Evolutionary conservation across 805 yeast genomes (phyloP).

Genomic region (Teunomyces atbi): DNA sequence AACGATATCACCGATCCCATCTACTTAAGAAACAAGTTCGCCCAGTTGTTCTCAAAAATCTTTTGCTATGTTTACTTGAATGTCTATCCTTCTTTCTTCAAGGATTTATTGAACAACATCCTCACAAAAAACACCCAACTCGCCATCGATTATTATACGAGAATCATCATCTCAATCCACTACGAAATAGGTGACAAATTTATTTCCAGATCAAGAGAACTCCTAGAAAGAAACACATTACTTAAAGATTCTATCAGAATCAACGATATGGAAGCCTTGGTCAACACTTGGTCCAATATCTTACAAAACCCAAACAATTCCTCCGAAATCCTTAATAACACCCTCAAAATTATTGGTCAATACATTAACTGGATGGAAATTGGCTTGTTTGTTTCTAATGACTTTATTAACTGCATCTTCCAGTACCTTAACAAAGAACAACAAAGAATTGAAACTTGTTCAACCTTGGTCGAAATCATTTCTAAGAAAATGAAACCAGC

Average conservation of each 20-base stretch:
- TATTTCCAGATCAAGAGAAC: constrained; percentile 63
- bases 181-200: constrained; percentile 92
- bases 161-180: constrained; percentile 75
- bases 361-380: constrained; percentile 94
- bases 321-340: constrained; percentile 52
- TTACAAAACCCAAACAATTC: constrained; percentile 37
- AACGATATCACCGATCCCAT: constrained; percentile 21
- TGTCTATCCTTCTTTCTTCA: constrained; percentile 32
- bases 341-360: constrained; percentile 69
- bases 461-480: constrained; percentile 60
- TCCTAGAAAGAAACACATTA: constrained; percentile 61
- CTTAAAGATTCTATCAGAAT: constrained; percentile 82
- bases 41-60: constrained; percentile 31
- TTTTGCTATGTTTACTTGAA: constrained; percentile 36
- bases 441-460: constrained; percentile 58
- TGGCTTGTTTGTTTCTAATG: constrained; percentile 61
- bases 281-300: constrained; percentile 65
- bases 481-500: constrained; percentile 76
- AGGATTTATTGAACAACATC: constrained; percentile 24
- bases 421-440: constrained; percentile 49
- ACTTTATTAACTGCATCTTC: constrained; percentile 56
- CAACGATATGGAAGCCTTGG: constrained; percentile 66
- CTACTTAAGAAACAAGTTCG: constrained; percentile 37
- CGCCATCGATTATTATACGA: constrained; percentile 67
- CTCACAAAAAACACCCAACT: constrained; percentile 22